phyloP scores from a whole-genome alignment of 1,284 basidiomycete species.

The Trametes sp. region DNA sequence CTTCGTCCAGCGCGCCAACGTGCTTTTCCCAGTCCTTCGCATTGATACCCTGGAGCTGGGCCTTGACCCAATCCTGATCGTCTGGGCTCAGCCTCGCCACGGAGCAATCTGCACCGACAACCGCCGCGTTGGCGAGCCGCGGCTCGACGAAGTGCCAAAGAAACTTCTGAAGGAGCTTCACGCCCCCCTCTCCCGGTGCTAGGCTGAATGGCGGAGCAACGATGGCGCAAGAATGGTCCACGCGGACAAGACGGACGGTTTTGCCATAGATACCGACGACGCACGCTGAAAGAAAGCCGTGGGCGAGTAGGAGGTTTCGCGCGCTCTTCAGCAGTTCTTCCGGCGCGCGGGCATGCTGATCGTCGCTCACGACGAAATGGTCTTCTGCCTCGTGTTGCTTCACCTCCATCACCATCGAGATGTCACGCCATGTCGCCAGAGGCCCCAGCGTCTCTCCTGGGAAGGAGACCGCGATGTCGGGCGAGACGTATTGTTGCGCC shows the following conservation, averaged over 20 bases:
- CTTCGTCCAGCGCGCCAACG: not conserved
- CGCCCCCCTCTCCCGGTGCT: not conserved
- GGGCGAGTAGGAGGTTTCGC: conserved; percentile 16
- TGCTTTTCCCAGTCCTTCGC: not conserved
- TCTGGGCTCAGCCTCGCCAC: not conserved
- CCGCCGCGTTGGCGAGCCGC: not conserved
- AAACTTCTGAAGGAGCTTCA: conserved; percentile 10
- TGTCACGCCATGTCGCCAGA: not conserved
- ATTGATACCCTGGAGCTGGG: not conserved
- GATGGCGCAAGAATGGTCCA: conserved; percentile 21
- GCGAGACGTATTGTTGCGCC: conserved; percentile 5
- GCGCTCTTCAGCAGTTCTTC: conserved; percentile 15
- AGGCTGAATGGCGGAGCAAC: conserved; percentile 6
- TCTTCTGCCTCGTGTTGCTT: conserved; percentile 1
- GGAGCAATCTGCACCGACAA: conserved; percentile 20
- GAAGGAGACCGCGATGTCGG: conserved; percentile 19
- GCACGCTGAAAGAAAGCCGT: conserved; percentile 19
- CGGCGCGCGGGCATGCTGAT: not conserved
- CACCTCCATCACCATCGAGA: conserved; percentile 15
- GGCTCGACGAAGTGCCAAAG: conserved; percentile 23
- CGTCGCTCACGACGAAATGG: conserved; percentile 1
- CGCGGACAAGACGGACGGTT: conserved; percentile 19
- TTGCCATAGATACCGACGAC: conserved; percentile 24
- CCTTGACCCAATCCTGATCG: conserved; percentile 12
- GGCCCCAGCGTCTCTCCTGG: not conserved